Evolutionary conservation across 768 basidiomycete species (phyloP), one percentile per base, ranked within the genome.

Genomic region (Trametes elegans): DNA sequence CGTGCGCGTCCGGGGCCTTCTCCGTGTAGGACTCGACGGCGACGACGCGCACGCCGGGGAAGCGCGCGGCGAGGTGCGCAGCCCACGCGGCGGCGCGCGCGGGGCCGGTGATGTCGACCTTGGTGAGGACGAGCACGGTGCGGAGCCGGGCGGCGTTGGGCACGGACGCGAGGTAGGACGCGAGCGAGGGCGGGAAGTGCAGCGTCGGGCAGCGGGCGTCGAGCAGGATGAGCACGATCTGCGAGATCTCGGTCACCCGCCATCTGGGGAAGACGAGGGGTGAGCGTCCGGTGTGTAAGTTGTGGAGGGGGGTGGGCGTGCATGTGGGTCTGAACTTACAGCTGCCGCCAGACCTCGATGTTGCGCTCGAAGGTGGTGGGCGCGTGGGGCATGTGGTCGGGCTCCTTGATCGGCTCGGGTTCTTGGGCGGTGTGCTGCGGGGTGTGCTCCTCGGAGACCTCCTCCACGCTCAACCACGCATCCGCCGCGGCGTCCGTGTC

Each of bases 271-370:
- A 6, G 44, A 16, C 4, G 36, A 13, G 34, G 18, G 4, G 21
- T 34, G 21, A 23, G 41, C 26, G 13, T 27, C 26, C 24, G 7
- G 11, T n/a, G 10, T 3, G 41, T 21, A 13, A 11, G 10, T 5
- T 19, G 29, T 21, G 26, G 32, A 23, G 9, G 31, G 7, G 47
- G 14, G 36, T 8, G 16, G 14, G 19, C 44, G 16, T 77, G 14
- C 24, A n/a, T n/a, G n/a, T n/a, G n/a, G n/a, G n/a, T n/a, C n/a
- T n/a, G 32, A 26, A 52, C 88, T 62, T 69, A 91, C 84, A 98
- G 73, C 73, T 98, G 96, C 59, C 95, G 73, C 94, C 94, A 98
- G 13, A 97, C 93, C 66, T 97, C 90, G 40, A 97, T 64, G 68
- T 98, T 97, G 36, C 90, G 80, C 70, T 97, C 94, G 68, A 84